Evolutionary conservation across 257 asterid genomes (phyloP).

Genomic region (Solanum paucissectum): DNA sequence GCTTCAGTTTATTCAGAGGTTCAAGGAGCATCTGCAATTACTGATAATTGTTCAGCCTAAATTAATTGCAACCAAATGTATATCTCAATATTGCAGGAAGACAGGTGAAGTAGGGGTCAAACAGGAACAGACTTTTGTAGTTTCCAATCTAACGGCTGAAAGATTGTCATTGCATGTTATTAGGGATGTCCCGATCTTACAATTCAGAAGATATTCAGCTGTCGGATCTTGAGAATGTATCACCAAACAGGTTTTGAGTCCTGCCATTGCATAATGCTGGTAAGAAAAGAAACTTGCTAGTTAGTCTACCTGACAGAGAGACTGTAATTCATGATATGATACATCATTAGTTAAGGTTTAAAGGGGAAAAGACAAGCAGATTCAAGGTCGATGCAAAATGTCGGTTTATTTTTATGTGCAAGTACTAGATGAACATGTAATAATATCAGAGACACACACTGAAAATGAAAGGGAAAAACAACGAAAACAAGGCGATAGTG

Average conservation of each 20-base stretch:
- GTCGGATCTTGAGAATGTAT: slow-evolving; percentile 89
- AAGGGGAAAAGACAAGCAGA: background rate
- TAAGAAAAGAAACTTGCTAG: background rate
- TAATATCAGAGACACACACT: background rate
- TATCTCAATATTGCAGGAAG: slow-evolving; percentile 2
- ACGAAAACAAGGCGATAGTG: background rate
- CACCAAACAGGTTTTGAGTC: slow-evolving; percentile 76
- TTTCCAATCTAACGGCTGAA: slow-evolving; percentile 74
- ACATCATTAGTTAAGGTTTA: background rate
- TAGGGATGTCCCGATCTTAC: slow-evolving; percentile 75
- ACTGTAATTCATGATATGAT: background rate
- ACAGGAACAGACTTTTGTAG: slow-evolving; percentile 55
- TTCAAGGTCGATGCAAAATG: background rate
- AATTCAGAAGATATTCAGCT: slow-evolving; percentile 62
- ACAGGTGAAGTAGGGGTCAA: background rate
- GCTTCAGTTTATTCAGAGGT: slow-evolving; percentile 75
- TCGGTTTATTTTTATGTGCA: background rate
- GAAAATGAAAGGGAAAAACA: background rate
- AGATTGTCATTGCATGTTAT: slow-evolving; percentile 44
- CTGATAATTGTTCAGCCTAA: slow-evolving; percentile 7
- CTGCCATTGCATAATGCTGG: slow-evolving; percentile 87
- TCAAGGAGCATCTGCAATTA: slow-evolving; percentile 78
- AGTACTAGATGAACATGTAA: background rate
- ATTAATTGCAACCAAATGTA: background rate
- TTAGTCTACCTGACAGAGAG: background rate